Percentiles rank a stretch among this genome's conserved stretches.
Evolutionary conservation across 148 eudicot genomes (phyloP).

Genomic region (Rhododendron simsii): DNA sequence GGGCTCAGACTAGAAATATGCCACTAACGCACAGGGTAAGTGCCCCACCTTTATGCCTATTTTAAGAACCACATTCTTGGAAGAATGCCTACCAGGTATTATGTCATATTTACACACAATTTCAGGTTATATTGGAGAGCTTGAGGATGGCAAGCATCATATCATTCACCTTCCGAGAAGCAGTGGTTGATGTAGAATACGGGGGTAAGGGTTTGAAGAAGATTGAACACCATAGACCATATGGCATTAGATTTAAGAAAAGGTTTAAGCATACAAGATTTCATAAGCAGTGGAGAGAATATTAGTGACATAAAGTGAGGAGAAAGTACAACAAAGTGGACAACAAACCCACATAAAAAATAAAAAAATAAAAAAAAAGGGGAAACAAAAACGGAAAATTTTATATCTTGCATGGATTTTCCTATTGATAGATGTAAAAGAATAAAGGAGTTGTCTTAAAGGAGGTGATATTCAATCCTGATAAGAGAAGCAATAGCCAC

Average conservation of each 20-base stretch:
- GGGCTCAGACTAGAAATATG: constrained; percentile 82
- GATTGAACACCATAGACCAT: background rate
- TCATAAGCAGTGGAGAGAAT: background rate
- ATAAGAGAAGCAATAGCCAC: background rate
- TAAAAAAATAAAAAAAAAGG: background rate
- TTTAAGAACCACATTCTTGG: background rate
- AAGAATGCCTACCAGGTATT: background rate
- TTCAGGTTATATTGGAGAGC: constrained; percentile 80
- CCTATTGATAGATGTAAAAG: background rate
- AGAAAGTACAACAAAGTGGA: background rate
- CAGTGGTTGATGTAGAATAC: constrained; percentile 70
- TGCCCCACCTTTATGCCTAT: background rate
- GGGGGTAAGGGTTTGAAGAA: constrained; percentile 41
- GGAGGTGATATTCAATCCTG: background rate
- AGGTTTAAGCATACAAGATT: background rate
- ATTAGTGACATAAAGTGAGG: background rate
- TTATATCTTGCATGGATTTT: background rate
- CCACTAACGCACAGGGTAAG: constrained; percentile 63
- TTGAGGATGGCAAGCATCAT: constrained; percentile 87
- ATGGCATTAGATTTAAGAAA: background rate
- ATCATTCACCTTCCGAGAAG: constrained; percentile 85
- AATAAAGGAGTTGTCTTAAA: background rate
- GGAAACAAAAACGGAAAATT: background rate
- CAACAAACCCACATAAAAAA: background rate
- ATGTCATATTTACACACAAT: background rate